phyloP scores from a whole-genome alignment of 2,329 filamentous ascomycete species.

The Metarhizium brunneum region DNA sequence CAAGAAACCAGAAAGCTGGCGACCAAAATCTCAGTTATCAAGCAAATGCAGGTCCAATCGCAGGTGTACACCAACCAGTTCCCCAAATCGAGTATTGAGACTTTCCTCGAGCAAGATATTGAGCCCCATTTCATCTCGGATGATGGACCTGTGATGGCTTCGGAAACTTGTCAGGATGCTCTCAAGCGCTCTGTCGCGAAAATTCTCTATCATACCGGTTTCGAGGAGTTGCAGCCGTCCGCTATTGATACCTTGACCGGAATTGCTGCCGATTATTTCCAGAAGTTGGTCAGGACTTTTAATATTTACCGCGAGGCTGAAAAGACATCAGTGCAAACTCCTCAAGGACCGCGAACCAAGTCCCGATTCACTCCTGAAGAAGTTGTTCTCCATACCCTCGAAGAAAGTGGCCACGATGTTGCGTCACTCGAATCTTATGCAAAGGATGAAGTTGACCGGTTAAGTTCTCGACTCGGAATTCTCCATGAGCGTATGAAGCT shows the following conservation, averaged over 20 bases:
- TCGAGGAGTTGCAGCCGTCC: conserved; percentile 93
- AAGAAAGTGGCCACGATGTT: conserved; percentile 75
- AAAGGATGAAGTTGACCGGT: conserved; percentile 85
- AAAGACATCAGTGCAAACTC: conserved; percentile 50
- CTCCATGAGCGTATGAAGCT: conserved; percentile 94
- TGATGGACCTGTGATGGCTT: conserved; percentile 78
- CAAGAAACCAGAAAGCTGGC: conserved; percentile 95
- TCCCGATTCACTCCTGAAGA: conserved; percentile 75
- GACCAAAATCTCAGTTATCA: conserved; percentile 94
- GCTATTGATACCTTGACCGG: conserved; percentile 86
- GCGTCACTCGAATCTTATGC: conserved; percentile 77
- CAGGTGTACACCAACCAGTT: conserved; percentile 99
- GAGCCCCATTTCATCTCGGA: conserved; percentile 85
- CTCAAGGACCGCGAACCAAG: conserved; percentile 37
- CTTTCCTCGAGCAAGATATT: conserved; percentile 79
- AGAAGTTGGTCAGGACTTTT: conserved; percentile 70
- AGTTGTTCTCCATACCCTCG: conserved; percentile 74
- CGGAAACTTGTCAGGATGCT: conserved; percentile 71
- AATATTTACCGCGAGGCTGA: conserved; percentile 78
- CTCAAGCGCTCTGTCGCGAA: conserved; percentile 88
- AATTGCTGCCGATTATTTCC: conserved; percentile 81
- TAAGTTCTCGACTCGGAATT: conserved; percentile 66
- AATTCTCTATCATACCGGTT: conserved; percentile 91
- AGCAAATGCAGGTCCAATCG: conserved; percentile 98
- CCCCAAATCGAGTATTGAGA: conserved; percentile 86